Conservation (phyloP, 2,329 filamentous ascomycete species). For the Pseudocercospora vitis region DNA sequence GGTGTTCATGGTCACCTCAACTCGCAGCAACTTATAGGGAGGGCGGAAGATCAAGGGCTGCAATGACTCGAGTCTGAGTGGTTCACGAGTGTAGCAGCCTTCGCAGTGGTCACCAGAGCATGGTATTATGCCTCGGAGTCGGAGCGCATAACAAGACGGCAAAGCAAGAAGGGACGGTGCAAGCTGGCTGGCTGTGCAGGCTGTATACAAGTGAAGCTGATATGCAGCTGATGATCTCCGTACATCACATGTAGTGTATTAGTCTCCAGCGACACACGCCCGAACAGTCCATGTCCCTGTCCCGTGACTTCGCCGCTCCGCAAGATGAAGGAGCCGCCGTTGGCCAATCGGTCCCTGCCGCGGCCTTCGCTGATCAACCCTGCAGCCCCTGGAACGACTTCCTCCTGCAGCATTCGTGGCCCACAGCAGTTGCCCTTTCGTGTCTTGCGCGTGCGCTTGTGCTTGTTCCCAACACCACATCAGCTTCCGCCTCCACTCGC, state of each 20-base stretch:
- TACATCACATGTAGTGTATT: conserved; percentile 6
- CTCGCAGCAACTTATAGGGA: no score
- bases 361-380: conserved; percentile 12
- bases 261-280: no score
- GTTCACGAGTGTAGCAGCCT: neutral
- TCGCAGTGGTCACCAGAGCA: neutral
- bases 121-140: neutral
- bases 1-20: conserved; percentile 75
- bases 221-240: neutral
- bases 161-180: neutral
- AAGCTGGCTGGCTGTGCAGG: neutral
- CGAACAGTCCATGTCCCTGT: neutral
- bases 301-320: conserved; percentile 4
- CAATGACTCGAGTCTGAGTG: no score
- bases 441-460: neutral
- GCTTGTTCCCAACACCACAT: neutral
- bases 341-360: conserved; percentile 12
- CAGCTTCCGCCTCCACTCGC: no score
- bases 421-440: conserved; percentile 8
- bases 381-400: conserved; percentile 21
- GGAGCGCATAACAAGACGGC: neutral
- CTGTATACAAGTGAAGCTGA: neutral
- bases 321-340: conserved; percentile 3
- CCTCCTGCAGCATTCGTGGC: conserved; percentile 22
- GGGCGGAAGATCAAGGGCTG: neutral